These are phyloP conservation scores for Leccinum subgranulosum DNA, from an alignment of 768 basidiomycete species.

Conservation along the genomic window DNA sequence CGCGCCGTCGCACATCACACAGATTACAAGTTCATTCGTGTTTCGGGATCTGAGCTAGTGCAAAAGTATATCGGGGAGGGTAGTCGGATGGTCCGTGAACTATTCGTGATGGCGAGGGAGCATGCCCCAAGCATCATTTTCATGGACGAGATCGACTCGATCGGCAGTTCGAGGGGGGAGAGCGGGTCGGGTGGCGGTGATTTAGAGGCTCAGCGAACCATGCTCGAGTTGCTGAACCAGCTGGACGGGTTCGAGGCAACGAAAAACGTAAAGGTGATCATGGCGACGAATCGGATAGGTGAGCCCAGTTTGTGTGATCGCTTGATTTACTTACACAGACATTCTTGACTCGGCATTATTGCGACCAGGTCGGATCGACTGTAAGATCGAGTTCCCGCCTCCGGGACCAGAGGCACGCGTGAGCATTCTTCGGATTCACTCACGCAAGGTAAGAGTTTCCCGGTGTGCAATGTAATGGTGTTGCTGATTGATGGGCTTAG, in stretches of 20 bases:
- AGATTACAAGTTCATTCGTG: slow-evolving; percentile 77
- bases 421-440: slow-evolving; percentile 49
- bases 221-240: background rate
- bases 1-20: slow-evolving; percentile 96
- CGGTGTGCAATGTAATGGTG: background rate
- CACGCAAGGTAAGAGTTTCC: slow-evolving; percentile 59
- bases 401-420: slow-evolving; percentile 96
- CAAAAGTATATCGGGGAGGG: background rate
- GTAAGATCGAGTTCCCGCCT: slow-evolving; percentile 40
- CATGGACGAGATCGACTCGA: slow-evolving; percentile 99
- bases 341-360: slow-evolving; percentile 92
- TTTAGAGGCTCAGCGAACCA: slow-evolving; percentile 55
- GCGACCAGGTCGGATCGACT: slow-evolving; percentile 90
- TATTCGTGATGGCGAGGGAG: slow-evolving; percentile 98
- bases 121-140: slow-evolving; percentile 98
- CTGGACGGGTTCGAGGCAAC: background rate
- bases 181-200: slow-evolving; percentile 75
- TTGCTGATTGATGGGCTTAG: slow-evolving; percentile 35
- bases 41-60: background rate
- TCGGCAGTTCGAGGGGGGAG: slow-evolving; percentile 89
- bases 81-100: slow-evolving; percentile 91
- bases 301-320: background rate
- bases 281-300: no score
- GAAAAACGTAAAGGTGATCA: background rate
- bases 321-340: slow-evolving; percentile 44